Evolutionary conservation across 192 early-diverging fungal genomes (phyloP).

Genomic region (Endogone sp.): DNA sequence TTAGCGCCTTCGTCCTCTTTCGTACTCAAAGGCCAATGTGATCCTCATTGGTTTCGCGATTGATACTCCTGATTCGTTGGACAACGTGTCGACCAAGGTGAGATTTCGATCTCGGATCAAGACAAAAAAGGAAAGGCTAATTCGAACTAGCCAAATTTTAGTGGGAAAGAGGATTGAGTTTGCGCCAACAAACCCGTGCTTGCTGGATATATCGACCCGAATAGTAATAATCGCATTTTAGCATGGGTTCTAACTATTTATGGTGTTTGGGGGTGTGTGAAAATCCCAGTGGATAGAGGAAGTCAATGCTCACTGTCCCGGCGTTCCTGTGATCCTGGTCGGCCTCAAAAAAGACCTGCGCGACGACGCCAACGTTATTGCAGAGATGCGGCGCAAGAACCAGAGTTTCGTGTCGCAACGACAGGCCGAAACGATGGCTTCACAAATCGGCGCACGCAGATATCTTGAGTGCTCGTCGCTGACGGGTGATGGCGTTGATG

Average conservation of each 20-base stretch:
- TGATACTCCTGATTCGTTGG: slow-evolving; percentile 76
- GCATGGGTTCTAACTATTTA: too few relatives aligned
- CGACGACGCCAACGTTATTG: slow-evolving; percentile 70
- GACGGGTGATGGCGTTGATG: slow-evolving; percentile 97
- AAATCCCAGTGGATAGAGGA: slow-evolving; percentile 81
- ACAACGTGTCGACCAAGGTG: slow-evolving; percentile 73
- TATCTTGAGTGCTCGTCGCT: slow-evolving; percentile 98
- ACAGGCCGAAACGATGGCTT: slow-evolving; percentile 75
- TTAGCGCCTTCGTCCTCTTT: slow-evolving; percentile 85
- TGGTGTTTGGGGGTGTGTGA: too few relatives aligned
- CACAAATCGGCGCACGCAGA: slow-evolving; percentile 85
- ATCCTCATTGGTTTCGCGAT: slow-evolving; percentile 93
- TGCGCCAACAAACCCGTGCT: neutral
- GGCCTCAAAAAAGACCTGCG: slow-evolving; percentile 90
- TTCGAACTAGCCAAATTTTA: neutral
- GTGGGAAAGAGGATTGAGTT: too few relatives aligned
- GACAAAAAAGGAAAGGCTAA: neutral
- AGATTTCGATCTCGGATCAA: neutral
- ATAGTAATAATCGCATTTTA: neutral
- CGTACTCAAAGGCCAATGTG: slow-evolving; percentile 89
- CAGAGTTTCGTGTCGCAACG: slow-evolving; percentile 71
- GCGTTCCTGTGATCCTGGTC: slow-evolving; percentile 82
- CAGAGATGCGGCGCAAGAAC: slow-evolving; percentile 66
- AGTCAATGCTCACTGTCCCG: slow-evolving; percentile 80
- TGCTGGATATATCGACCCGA: too few relatives aligned